Percentiles rank a stretch among this genome's conserved stretches.
These are phyloP conservation scores for Lathyrus oleraceus DNA, from an alignment of 306 rosid genomes.

Conservation along the genomic window DNA sequence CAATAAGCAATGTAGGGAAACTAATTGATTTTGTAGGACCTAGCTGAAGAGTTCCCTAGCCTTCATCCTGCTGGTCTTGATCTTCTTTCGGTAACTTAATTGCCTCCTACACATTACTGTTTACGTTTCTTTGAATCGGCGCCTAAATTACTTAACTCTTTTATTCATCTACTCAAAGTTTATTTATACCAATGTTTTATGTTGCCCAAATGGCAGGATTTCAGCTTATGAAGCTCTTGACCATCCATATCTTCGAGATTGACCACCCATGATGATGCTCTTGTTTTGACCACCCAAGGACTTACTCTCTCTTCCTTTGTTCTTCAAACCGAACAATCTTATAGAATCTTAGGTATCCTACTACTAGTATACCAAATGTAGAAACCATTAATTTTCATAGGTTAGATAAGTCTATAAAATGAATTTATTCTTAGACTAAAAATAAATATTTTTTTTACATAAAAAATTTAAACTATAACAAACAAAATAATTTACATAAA, in stretches of 20 bases:
- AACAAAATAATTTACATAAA: too few species aligned
- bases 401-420: too few species aligned
- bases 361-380: not conserved
- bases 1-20: not conserved
- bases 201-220: conserved; percentile 13
- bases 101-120: not conserved
- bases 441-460: too few species aligned
- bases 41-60: not conserved
- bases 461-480: too few species aligned
- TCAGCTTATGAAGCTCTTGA: conserved; percentile 28
- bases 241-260: conserved; percentile 11
- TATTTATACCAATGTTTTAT: not conserved
- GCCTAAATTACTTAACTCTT: not conserved
- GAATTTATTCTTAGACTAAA: too few species aligned
- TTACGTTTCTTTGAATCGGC: not conserved
- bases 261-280: not conserved
- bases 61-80: conserved; percentile 8
- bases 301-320: not conserved
- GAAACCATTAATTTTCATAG: too few species aligned
- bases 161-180: not conserved
- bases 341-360: not conserved
- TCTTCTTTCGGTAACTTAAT: conserved; percentile 28
- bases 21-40: conserved; percentile 17
- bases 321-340: not conserved
- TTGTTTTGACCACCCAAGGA: not conserved